These are phyloP conservation scores for Kazachstania martiniae DNA, from an alignment of 805 yeast species.

Conservation along the genomic window DNA sequence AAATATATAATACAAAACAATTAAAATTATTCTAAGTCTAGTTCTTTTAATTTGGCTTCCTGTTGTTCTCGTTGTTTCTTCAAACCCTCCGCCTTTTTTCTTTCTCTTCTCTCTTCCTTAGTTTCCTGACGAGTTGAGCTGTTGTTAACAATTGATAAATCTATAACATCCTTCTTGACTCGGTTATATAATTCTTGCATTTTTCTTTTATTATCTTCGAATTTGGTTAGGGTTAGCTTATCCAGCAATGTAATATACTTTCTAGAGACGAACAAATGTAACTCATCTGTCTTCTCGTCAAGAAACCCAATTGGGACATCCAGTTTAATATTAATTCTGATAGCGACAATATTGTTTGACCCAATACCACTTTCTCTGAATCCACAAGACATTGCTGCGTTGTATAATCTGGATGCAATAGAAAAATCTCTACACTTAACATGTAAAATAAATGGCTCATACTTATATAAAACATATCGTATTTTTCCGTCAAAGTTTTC, in stretches of 20 bases:
- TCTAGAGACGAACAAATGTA: constrained; percentile 38
- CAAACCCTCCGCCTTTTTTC: constrained; percentile 41
- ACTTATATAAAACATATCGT: constrained; percentile 61
- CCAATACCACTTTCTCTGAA: constrained; percentile 85
- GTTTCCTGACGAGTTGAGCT: constrained; percentile 30
- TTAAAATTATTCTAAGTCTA: background rate
- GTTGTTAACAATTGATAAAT: background rate
- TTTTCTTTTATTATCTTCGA: constrained; percentile 52
- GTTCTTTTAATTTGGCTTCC: constrained; percentile 1
- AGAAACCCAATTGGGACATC: constrained; percentile 69
- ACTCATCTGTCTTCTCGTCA: constrained; percentile 19
- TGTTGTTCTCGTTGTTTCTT: constrained; percentile 16
- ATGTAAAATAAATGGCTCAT: constrained; percentile 78
- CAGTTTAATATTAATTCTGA: constrained; percentile 53
- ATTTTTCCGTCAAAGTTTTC: constrained; percentile 1
- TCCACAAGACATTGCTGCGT: constrained; percentile 73
- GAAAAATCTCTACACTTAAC: constrained; percentile 59
- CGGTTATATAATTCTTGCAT: constrained; percentile 37
- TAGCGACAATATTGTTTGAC: constrained; percentile 63
- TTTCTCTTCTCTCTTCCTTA: constrained; percentile 44
- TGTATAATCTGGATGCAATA: constrained; percentile 51
- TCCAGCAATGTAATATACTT: constrained; percentile 44
- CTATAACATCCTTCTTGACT: constrained; percentile 29
- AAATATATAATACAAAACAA: background rate
- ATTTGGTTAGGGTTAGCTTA: constrained; percentile 48